Percentiles rank a stretch among this genome's conserved stretches.
phyloP scores from a whole-genome alignment of 257 asterid genomes.

The Scutellaria barbata region DNA sequence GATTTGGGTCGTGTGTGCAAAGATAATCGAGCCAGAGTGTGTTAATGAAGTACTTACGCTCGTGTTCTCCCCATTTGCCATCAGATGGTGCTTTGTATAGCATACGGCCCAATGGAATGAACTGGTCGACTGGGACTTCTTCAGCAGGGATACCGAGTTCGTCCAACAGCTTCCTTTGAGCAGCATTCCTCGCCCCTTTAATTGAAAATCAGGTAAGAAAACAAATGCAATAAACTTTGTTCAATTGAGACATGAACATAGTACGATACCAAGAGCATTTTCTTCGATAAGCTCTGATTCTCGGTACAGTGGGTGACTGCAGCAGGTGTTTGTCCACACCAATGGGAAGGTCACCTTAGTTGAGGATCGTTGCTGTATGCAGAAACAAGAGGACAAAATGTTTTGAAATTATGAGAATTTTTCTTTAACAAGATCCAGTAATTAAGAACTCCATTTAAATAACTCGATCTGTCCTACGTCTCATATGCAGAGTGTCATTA shows the following conservation, averaged over 20 bases:
- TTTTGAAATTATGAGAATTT: not conserved
- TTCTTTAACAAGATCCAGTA: not conserved
- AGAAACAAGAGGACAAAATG: not conserved
- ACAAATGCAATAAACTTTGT: not conserved
- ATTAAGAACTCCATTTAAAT: not conserved
- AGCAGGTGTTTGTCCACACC: slow-evolving; percentile 99
- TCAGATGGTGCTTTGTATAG: slow-evolving; percentile 97
- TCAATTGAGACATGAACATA: slow-evolving; percentile 29
- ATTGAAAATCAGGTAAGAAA: slow-evolving; percentile 24
- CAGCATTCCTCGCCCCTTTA: slow-evolving; percentile 91
- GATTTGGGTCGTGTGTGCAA: not conserved
- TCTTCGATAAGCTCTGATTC: slow-evolving; percentile 90
- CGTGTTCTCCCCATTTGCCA: slow-evolving; percentile 99
- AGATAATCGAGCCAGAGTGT: not conserved
- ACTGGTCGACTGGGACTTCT: slow-evolving; percentile 85
- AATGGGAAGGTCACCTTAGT: slow-evolving; percentile 95
- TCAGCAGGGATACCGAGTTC: slow-evolving; percentile 89
- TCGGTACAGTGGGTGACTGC: slow-evolving; percentile 96
- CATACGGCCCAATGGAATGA: slow-evolving; percentile 83
- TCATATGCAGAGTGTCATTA: not conserved
- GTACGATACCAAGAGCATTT: slow-evolving; percentile 66
- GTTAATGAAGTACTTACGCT: slow-evolving; percentile 50
- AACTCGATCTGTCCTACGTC: not conserved
- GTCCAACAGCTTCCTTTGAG: slow-evolving; percentile 92
- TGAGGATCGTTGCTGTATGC: slow-evolving; percentile 87